Evolutionary conservation across 2,329 filamentous ascomycete genomes (phyloP), one percentile per base, ranked within the genome.

Genomic region (Colletotrichum lindemuthianum): DNA sequence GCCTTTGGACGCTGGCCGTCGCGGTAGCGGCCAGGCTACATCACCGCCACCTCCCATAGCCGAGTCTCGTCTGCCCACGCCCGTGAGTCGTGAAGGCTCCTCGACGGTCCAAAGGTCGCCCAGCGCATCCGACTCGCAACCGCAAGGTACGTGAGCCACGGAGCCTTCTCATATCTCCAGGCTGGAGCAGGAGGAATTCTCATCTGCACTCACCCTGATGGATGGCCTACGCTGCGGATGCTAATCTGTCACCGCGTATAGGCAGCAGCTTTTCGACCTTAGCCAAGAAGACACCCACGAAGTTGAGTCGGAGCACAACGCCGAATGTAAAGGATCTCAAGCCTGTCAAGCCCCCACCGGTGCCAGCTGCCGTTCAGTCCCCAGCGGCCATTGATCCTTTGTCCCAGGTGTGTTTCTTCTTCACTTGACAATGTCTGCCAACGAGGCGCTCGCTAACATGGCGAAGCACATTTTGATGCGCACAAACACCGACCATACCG

Each of bases 401-500:
- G 16, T 74, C 72, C 2, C 72, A 74, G 63, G 73, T 75, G 65
- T 34, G 68, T 51, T 47, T 24, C 52, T 34, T 13, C 8, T 12
- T 24, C 24, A 24, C 24, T 24, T 24, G 4, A 24, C n/a, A 7
- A 24, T 12, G 32, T 15, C n/a, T 12, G 7, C 43, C 24, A 36
- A 36, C 39, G 10, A 33, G 8, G 5, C 15, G 15, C 40, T 13
- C 4, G 54, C 66, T 67, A 48, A 68, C 60, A 34, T 45, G 9
- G 32, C 63, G 6, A 49, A 87, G 85, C 86, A 89, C 71, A 89
- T 89, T 49, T 80, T 91, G 57, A 84, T 88, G 72, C 86, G 90
- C 69, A 91, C 89, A 58, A 90, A 88, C 71, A 90, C 88, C 45
- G 83, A 87, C 59, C 82, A 81, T 57, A 83, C 86, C 8, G 84